Conservation (phyloP, 257 asterid genomes). For the Solanum arcanum region DNA sequence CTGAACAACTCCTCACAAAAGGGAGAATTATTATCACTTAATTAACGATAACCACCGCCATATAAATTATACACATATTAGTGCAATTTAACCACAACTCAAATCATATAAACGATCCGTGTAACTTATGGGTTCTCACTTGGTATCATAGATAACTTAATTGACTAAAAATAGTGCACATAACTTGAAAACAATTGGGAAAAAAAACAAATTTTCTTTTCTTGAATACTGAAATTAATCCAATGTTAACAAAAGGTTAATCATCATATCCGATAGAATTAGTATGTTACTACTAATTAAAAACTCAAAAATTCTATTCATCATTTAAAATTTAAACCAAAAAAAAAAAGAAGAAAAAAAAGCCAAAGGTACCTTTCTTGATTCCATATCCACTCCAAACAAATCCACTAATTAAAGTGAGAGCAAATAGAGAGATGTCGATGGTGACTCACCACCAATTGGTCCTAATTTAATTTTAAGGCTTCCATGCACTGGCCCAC, state of each 20-base stretch:
- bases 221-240: not conserved
- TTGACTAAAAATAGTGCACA: not conserved
- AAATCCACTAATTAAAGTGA: constrained; percentile 28
- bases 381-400: constrained; percentile 9
- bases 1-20: not conserved
- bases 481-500: constrained; percentile 99
- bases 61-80: not conserved
- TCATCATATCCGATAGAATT: not conserved
- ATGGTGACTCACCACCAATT: constrained; percentile 5
- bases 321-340: not conserved
- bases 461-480: constrained; percentile 17
- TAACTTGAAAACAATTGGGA: not conserved
- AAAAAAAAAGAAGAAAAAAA: no score
- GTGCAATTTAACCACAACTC: not conserved
- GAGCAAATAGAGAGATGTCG: constrained; percentile 1
- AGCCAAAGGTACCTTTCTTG: constrained; percentile 11
- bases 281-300: not conserved
- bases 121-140: not conserved
- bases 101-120: not conserved
- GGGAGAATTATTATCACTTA: not conserved
- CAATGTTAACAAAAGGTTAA: constrained; percentile 2
- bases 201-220: not conserved
- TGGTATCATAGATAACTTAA: not conserved
- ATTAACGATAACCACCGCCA: not conserved
- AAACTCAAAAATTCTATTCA: not conserved